phyloP scores from a whole-genome alignment of 805 yeast genomes.

The Ogataea nakhonphanomensis region DNA sequence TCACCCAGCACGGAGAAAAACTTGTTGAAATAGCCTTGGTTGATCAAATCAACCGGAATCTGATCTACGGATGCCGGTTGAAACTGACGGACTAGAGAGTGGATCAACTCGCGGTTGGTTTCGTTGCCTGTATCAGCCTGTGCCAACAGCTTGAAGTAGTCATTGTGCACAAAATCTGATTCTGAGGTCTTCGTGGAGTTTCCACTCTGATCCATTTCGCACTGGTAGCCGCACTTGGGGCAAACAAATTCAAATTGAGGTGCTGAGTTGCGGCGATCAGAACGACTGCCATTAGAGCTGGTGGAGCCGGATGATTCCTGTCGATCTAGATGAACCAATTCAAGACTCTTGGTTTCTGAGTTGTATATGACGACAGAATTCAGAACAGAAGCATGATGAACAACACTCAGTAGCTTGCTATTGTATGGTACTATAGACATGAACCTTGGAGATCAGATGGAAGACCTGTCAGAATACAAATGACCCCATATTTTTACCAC shows the following conservation, averaged over 20 bases:
- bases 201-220: slow-evolving; percentile 9
- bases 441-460: neutral
- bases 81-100: slow-evolving; percentile 14
- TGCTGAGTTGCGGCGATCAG: slow-evolving; percentile 1
- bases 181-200: slow-evolving; percentile 4
- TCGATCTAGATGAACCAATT: slow-evolving; percentile 22
- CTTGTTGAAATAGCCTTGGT: slow-evolving; percentile 76
- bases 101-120: slow-evolving; percentile 19
- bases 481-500: neutral
- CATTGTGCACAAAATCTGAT: slow-evolving; percentile 22
- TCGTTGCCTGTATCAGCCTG: slow-evolving; percentile 21
- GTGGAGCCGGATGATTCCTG: neutral
- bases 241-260: slow-evolving; percentile 22
- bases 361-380: slow-evolving; percentile 32
- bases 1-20: slow-evolving; percentile 61
- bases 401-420: slow-evolving; percentile 15
- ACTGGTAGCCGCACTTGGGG: slow-evolving; percentile 29
- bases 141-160: slow-evolving; percentile 29
- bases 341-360: slow-evolving; percentile 26
- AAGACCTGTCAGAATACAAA: neutral
- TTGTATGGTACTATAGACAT: slow-evolving; percentile 22
- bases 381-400: slow-evolving; percentile 21
- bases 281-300: slow-evolving; percentile 4
- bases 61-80: slow-evolving; percentile 8
- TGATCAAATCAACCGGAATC: slow-evolving; percentile 49